Evolutionary conservation across 2,329 filamentous ascomycete genomes (phyloP).

Genomic region (Penicillium polonicum): DNA sequence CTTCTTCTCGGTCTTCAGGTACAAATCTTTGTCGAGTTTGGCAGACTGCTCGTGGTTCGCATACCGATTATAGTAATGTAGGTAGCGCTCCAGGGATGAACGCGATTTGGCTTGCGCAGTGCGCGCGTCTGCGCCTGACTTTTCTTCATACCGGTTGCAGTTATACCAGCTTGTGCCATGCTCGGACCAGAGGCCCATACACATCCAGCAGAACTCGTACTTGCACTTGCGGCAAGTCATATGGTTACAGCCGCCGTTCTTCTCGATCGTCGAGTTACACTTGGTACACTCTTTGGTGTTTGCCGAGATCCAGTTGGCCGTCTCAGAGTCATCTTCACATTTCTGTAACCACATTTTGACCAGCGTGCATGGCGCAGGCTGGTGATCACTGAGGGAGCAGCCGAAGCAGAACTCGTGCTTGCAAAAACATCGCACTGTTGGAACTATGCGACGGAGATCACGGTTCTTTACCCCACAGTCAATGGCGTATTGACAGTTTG

Average conservation of each 20-base stretch:
- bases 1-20: conserved; percentile 95
- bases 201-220: conserved; percentile 99
- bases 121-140: conserved; percentile 84
- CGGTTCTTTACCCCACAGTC: conserved; percentile 87
- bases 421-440: conserved; percentile 83
- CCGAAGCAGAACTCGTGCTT: conserved; percentile 92
- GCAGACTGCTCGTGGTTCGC: conserved; percentile 98
- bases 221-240: conserved; percentile 97
- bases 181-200: conserved; percentile 98
- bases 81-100: conserved; percentile 88
- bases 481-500: conserved; percentile 92
- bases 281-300: conserved; percentile 98
- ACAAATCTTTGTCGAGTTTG: conserved; percentile 93
- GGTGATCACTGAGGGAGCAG: conserved; percentile 84
- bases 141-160: conserved; percentile 96
- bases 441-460: conserved; percentile 79
- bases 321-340: conserved; percentile 96
- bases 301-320: conserved; percentile 98
- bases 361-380: conserved; percentile 84
- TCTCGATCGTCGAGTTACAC: conserved; percentile 96
- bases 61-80: conserved; percentile 99
- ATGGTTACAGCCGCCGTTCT: conserved; percentile 97
- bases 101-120: conserved; percentile 90
- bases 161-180: conserved; percentile 99
- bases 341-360: conserved; percentile 98